phyloP scores from a whole-genome alignment of 176 grass and related monocot species.

The Musa acuminata region DNA sequence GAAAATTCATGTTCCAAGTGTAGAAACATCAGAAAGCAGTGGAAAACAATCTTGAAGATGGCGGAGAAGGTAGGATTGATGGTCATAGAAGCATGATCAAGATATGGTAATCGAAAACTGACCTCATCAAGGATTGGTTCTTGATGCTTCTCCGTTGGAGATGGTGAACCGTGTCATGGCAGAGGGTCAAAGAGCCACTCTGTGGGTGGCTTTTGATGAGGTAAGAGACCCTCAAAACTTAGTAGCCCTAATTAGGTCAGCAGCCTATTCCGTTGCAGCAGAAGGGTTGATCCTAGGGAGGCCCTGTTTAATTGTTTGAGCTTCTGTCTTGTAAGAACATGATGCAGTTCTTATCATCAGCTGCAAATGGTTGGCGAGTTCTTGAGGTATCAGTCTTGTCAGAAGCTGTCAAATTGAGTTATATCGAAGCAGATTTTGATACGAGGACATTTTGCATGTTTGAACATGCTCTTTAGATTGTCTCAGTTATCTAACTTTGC shows the following conservation, averaged over 20 bases:
- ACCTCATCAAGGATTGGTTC: conserved; percentile 72
- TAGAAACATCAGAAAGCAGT: conserved; percentile 64
- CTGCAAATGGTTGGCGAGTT: conserved; percentile 79
- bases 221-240: conserved; percentile 92
- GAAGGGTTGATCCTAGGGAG: conserved; percentile 62
- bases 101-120: conserved; percentile 77
- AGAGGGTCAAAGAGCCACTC: conserved; percentile 42
- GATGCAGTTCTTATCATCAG: conserved; percentile 88
- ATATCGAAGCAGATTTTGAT: conserved; percentile 27
- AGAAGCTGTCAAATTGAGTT: conserved; percentile 57
- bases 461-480: too few species aligned
- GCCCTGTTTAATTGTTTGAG: conserved; percentile 79
- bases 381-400: conserved; percentile 61
- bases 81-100: conserved; percentile 70
- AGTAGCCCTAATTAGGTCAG: conserved; percentile 70
- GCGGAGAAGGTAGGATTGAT: conserved; percentile 61
- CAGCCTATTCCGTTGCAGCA: conserved; percentile 69
- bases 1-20: conserved; percentile 61
- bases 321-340: conserved; percentile 77
- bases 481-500: too few species aligned
- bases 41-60: conserved; percentile 43
- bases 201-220: conserved; percentile 89
- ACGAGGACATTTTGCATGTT: too few species aligned
- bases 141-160: conserved; percentile 82
- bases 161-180: conserved; percentile 57